These are phyloP conservation scores for Colletotrichum australisinense DNA, from an alignment of 2,329 filamentous ascomycete genomes.

Conservation along the genomic window DNA sequence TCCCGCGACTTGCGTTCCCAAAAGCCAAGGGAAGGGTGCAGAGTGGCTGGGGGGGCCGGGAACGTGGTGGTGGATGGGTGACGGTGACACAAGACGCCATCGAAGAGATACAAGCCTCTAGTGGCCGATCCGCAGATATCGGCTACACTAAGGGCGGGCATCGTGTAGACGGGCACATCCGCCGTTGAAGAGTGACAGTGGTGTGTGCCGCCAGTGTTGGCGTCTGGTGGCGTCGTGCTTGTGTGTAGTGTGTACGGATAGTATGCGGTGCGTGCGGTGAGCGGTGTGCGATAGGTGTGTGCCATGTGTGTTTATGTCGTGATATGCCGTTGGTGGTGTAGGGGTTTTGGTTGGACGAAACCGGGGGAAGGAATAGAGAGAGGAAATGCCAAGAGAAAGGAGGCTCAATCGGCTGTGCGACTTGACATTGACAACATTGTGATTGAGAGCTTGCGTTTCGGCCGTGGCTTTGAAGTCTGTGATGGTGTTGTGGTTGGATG, in stretches of 20 bases:
- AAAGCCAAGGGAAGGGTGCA: not conserved
- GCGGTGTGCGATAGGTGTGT: not conserved
- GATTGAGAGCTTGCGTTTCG: not conserved
- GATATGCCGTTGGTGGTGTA: not conserved
- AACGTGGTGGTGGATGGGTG: not conserved
- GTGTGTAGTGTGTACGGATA: not conserved
- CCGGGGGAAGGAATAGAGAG: not conserved
- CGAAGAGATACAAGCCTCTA: constrained; percentile 18
- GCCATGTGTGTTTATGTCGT: not conserved
- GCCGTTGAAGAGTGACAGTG: not conserved
- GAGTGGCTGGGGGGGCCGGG: not conserved
- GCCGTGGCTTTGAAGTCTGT: not conserved
- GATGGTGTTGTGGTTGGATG: not conserved
- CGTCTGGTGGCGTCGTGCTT: not conserved
- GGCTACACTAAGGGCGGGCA: constrained; percentile 29
- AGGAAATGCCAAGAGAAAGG: not conserved
- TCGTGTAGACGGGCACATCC: constrained; percentile 23
- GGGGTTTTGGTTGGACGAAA: not conserved
- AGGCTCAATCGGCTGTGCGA: not conserved
- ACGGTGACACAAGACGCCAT: not conserved
- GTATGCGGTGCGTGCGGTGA: not conserved
- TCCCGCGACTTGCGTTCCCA: not conserved
- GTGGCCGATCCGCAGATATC: constrained; percentile 27
- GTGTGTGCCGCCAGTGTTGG: not conserved
- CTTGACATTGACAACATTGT: not conserved